Conservation (phyloP, 257 asterid species). For the Anisodus acutangulus region DNA sequence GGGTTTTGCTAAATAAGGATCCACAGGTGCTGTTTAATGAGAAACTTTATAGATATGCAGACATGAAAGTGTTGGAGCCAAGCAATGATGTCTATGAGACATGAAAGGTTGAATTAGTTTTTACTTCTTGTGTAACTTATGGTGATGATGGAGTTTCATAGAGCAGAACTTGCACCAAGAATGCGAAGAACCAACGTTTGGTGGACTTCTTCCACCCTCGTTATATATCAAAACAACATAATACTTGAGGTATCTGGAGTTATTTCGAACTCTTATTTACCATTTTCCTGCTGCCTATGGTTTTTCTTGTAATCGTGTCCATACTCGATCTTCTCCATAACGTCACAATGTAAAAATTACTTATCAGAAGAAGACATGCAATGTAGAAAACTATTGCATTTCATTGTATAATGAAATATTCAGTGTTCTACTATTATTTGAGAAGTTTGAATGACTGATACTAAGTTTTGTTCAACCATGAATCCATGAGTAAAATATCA, state of each 20-base stretch:
- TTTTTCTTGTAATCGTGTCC: too few relatives aligned
- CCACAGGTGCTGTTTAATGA: constrained; percentile 77
- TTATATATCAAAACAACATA: not conserved
- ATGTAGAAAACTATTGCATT: not conserved
- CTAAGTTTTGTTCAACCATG: not conserved
- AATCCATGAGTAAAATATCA: not conserved
- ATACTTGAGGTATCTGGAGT: not conserved
- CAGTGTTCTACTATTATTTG: not conserved
- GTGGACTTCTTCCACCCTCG: not conserved
- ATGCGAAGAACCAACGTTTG: not conserved
- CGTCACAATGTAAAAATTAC: not conserved
- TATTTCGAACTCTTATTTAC: not conserved
- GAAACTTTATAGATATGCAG: constrained; percentile 64
- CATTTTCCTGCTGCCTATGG: not conserved
- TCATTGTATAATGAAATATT: not conserved
- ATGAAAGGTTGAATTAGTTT: constrained; percentile 23
- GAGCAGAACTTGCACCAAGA: not conserved
- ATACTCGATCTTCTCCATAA: too few relatives aligned
- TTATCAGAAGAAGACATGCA: not conserved
- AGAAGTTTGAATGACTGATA: not conserved
- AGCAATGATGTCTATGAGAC: constrained; percentile 25
- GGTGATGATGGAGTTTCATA: not conserved
- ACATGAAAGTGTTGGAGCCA: constrained; percentile 53
- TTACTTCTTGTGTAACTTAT: not conserved
- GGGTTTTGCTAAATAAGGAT: constrained; percentile 65